These are phyloP conservation scores for Cystobasidiopsis lactophilus DNA, from an alignment of 768 basidiomycete genomes.

Conservation along the genomic window DNA sequence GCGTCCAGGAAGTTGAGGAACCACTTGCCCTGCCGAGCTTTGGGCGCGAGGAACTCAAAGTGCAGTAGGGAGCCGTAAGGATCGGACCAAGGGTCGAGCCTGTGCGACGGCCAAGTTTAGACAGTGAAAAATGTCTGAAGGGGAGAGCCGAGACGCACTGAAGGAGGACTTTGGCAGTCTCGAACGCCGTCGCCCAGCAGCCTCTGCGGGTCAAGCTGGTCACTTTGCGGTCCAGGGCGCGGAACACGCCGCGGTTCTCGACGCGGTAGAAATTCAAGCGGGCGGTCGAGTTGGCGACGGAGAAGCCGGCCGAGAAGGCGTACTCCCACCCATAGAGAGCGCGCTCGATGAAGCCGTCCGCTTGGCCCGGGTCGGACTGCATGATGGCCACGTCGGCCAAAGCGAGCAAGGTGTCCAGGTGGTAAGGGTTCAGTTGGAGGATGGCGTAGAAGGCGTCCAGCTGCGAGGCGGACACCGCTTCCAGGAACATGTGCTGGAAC, in stretches of 20 bases:
- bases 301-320: conserved; percentile 66
- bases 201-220: conserved; percentile 77
- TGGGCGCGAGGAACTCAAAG: conserved; percentile 63
- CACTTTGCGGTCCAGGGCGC: conserved; percentile 63
- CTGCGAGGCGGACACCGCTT: conserved; percentile 17
- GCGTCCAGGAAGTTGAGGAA: conserved; percentile 34
- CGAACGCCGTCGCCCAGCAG: conserved; percentile 69
- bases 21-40: conserved; percentile 61
- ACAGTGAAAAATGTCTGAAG: background rate
- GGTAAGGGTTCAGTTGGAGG: conserved; percentile 61
- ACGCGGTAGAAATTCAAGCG: conserved; percentile 74
- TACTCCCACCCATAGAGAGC: conserved; percentile 84
- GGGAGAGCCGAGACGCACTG: conserved; percentile 21
- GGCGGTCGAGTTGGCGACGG: conserved; percentile 53
- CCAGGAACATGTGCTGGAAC: conserved; percentile 24
- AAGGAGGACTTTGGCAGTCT: conserved; percentile 67
- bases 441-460: conserved; percentile 39
- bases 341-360: conserved; percentile 74
- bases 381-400: conserved; percentile 37
- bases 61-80: conserved; percentile 68
- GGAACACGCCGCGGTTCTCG: conserved; percentile 80
- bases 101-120: background rate
- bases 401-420: conserved; percentile 75
- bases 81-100: conserved; percentile 61
- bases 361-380: conserved; percentile 49